Percentiles rank a stretch among this genome's conserved stretches.
Conservation (phyloP, 2,329 filamentous ascomycete genomes). For the Cercospora sojina region DNA sequence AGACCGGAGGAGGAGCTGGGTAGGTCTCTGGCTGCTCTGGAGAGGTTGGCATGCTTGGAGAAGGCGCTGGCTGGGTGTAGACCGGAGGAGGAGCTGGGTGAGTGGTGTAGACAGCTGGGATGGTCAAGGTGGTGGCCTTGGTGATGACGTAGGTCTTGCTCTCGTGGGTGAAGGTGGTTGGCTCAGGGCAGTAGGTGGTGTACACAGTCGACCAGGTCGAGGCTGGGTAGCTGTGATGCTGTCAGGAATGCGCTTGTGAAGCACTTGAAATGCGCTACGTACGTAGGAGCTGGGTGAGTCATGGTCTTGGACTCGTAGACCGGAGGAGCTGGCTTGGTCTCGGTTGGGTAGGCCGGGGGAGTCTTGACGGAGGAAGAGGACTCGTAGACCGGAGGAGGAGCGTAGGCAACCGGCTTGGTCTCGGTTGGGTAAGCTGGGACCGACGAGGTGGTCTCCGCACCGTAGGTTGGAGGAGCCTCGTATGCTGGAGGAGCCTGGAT, state of each 20-base stretch:
- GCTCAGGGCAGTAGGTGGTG: conserved; percentile 32
- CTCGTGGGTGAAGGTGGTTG: conserved; percentile 30
- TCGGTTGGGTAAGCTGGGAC: background rate
- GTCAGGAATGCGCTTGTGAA: background rate
- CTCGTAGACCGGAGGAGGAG: background rate
- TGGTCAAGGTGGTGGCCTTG: conserved; percentile 30
- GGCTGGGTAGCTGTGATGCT: background rate
- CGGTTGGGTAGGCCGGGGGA: conserved; percentile 18
- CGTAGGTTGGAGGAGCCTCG: conserved; percentile 11
- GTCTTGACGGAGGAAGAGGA: background rate
- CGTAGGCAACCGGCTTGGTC: background rate
- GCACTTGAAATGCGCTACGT: background rate
- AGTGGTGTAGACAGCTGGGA: conserved; percentile 36
- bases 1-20: conserved; percentile 7
- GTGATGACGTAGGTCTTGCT: conserved; percentile 33
- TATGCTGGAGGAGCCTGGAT: conserved; percentile 9
- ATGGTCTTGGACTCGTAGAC: background rate
- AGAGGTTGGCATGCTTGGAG: background rate
- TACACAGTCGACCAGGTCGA: conserved; percentile 8
- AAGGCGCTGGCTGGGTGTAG: conserved; percentile 11
- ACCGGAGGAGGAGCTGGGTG: background rate
- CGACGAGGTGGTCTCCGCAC: background rate
- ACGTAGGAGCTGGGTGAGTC: background rate
- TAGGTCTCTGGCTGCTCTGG: conserved; percentile 5
- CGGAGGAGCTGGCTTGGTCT: background rate